These are phyloP conservation scores for Kodamaea plutei DNA, from an alignment of 1,139 yeast species.

Conservation along the genomic window DNA sequence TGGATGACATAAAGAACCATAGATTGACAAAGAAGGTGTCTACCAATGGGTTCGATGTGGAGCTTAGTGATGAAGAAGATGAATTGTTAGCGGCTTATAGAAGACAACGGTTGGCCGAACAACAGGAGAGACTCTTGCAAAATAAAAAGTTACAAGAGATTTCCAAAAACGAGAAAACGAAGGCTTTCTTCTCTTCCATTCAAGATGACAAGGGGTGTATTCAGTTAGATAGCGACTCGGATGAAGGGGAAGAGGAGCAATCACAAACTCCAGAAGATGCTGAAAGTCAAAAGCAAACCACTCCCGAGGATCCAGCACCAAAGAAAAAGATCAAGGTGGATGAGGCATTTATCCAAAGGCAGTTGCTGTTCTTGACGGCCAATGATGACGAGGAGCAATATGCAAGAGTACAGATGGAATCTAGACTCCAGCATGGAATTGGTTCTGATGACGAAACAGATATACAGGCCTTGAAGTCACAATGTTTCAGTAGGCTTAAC, in stretches of 20 bases:
- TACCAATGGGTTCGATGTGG: conserved; percentile 56
- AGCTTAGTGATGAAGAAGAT: conserved; percentile 65
- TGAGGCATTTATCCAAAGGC: conserved; percentile 58
- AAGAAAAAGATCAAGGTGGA: conserved; percentile 30
- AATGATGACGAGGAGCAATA: conserved; percentile 31
- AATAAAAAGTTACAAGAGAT: conserved; percentile 49
- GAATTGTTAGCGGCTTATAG: conserved; percentile 52
- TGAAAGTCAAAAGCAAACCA: conserved; percentile 6
- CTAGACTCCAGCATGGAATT: conserved; percentile 37
- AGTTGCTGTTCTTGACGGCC: conserved; percentile 56
- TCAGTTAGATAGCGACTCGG: conserved; percentile 27
- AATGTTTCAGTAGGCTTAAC: conserved; percentile 37
- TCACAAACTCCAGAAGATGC: conserved; percentile 4
- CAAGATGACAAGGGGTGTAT: conserved; percentile 39
- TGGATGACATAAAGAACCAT: conserved; percentile 81
- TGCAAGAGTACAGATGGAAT: conserved; percentile 29
- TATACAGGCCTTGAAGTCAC: conserved; percentile 43
- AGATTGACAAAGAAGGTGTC: conserved; percentile 64
- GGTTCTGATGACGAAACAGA: conserved; percentile 41
- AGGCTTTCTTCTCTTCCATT: conserved; percentile 72
- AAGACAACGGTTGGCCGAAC: conserved; percentile 50
- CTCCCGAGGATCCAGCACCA: conserved; percentile 13
- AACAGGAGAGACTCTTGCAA: conserved; percentile 52
- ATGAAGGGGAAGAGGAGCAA: conserved; percentile 15
- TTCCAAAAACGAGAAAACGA: conserved; percentile 51